Evolutionary conservation across 768 basidiomycete genomes (phyloP).

Genomic region (Mycena indigotica): DNA sequence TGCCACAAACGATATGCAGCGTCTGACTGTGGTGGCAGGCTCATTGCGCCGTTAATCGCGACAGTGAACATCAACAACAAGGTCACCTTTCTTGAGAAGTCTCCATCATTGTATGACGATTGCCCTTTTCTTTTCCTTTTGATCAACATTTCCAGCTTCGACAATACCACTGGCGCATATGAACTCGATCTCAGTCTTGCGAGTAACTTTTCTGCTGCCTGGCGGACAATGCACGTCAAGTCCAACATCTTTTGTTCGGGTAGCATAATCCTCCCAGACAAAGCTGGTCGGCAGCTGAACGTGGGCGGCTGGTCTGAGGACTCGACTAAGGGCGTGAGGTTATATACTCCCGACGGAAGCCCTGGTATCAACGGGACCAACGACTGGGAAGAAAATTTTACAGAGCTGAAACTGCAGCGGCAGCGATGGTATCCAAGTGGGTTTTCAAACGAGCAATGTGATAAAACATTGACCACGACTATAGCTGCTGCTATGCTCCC

Average conservation of each 20-base stretch:
- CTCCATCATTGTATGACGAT: not conserved
- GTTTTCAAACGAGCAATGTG: constrained; percentile 7
- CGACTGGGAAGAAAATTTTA: constrained; percentile 77
- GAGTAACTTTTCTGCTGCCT: constrained; percentile 5
- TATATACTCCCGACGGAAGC: constrained; percentile 71
- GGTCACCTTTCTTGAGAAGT: constrained; percentile 77
- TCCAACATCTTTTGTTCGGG: constrained; percentile 82
- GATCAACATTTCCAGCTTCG: constrained; percentile 39
- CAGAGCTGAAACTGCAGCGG: constrained; percentile 58
- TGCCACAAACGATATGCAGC: no score
- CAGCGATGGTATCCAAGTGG: constrained; percentile 36
- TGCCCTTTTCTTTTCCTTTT: not conserved
- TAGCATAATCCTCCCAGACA: constrained; percentile 74
- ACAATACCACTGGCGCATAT: constrained; percentile 76
- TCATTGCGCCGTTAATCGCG: constrained; percentile 74
- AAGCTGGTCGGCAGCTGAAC: constrained; percentile 64
- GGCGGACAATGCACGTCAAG: constrained; percentile 65
- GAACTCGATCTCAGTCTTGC: constrained; percentile 70
- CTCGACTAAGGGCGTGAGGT: constrained; percentile 72
- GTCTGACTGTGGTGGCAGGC: constrained; percentile 32
- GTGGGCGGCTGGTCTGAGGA: constrained; percentile 71
- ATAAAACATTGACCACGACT: not conserved
- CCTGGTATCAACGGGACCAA: constrained; percentile 72
- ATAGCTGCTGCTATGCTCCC: constrained; percentile 61
- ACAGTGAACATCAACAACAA: constrained; percentile 83